Base-by-base conservation (phyloP, 352 stramenopile species). In the Globisporangium abappressorium region DNA sequence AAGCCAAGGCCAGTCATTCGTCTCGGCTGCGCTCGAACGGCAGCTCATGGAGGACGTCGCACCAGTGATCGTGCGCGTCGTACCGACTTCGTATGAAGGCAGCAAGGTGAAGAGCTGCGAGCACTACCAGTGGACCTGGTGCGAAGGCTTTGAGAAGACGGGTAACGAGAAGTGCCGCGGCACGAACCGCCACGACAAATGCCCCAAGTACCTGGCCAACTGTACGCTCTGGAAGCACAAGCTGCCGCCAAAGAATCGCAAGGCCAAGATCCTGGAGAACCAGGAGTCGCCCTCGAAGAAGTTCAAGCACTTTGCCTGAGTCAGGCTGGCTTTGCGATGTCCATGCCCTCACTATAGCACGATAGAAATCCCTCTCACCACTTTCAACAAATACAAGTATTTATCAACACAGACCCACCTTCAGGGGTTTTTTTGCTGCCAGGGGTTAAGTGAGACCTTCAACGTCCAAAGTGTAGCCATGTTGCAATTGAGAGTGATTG, bases 71-170 rank as follows among this genome's bases (percentile, higher is more conserved):
- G 86, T 94, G 34, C 84, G 86, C 11, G 86, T 93, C 18, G 86
- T 94, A 11, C 86, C 86, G 0, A 82, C 77, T 0, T 62, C 62
- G 5, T 93, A 83, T 62, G 86, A 94, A 85, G 86, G 86, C 43
- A 69, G 71, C 66, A 94, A 94, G 70, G 85, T 94, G 62, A 89
- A 90, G 67, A 91, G 81, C 55, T 94, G 86, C 47, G 86, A 94
- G 59, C 86, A 94, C 66, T 94, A 93, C 63, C 86, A 93, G 65
- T 94, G 86, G 86, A 94, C 84, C 1, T 94, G 86, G 86, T 94
- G 86, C 69, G 86, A 94, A 75, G 86, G 86, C 3, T 94, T 90
- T 33, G 84, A 85, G 53, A 94, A 94, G 62, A 91, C 84, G 26
- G 80, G 83, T 49, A 94, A 94, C 65, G 86, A 93, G 64, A 94